Percentiles rank a stretch among this genome's conserved stretches.
Conservation (phyloP, 2,329 filamentous ascomycete species). For the Fusarium ramigenum region DNA sequence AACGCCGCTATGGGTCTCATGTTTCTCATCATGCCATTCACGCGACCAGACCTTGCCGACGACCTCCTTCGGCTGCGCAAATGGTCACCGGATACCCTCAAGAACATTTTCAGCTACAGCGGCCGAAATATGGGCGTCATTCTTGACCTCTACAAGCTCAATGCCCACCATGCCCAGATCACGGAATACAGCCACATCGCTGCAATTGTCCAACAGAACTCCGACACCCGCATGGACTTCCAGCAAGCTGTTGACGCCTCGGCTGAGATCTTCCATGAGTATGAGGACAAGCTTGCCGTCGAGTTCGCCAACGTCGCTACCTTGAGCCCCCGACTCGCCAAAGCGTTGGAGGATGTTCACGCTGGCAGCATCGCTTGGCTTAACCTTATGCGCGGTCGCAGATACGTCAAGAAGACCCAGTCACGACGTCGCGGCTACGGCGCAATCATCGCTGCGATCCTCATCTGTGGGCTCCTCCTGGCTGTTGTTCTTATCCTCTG, state of each 20-base stretch:
- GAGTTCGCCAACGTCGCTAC: neutral
- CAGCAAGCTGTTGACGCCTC: neutral
- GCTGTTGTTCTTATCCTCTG: too few relatives aligned
- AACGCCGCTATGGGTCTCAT: neutral
- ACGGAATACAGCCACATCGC: neutral
- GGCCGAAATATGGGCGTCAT: neutral
- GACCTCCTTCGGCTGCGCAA: neutral
- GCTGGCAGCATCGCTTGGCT: neutral
- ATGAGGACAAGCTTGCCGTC: neutral
- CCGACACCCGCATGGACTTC: neutral
- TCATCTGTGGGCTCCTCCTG: neutral
- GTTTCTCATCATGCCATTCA: neutral
- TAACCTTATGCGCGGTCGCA: neutral
- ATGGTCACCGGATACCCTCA: neutral
- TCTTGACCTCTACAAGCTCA: neutral
- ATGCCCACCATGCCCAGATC: neutral
- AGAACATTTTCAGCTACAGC: neutral
- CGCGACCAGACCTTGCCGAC: neutral
- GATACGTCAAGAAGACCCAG: neutral
- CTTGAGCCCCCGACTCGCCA: neutral
- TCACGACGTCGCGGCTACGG: neutral
- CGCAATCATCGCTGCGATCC: neutral
- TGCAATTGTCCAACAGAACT: neutral
- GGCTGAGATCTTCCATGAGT: neutral
- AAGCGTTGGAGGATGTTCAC: neutral